phyloP scores from a whole-genome alignment of 352 stramenopile genomes.

The Globisporangium sylvaticum region DNA sequence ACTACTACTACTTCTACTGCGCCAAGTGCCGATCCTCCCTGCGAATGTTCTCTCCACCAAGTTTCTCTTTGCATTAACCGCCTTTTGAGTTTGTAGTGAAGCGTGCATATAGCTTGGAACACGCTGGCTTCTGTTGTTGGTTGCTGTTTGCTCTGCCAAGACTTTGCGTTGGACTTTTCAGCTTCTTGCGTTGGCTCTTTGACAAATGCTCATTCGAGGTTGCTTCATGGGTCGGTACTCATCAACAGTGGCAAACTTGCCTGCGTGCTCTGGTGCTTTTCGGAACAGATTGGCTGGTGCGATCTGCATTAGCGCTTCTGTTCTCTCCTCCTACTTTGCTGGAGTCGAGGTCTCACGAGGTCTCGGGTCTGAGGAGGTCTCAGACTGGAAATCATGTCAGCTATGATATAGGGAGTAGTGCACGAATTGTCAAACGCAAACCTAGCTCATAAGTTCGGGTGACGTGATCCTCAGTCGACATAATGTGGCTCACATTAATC shows the following conservation, averaged over 20 bases:
- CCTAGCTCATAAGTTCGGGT: neutral
- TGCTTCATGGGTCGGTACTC: constrained; percentile 47
- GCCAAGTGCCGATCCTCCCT: neutral
- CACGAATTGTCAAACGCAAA: no score
- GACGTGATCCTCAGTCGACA: neutral
- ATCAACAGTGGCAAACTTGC: constrained; percentile 50
- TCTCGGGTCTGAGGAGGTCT: no score
- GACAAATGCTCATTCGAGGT: constrained; percentile 32
- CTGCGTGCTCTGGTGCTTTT: constrained; percentile 34
- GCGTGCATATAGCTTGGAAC: neutral
- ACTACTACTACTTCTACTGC: neutral
- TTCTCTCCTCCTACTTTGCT: no score
- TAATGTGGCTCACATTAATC: neutral
- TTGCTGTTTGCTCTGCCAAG: constrained; percentile 35
- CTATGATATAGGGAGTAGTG: no score
- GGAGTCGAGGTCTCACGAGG: no score
- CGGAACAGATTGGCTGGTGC: constrained; percentile 48
- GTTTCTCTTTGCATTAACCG: constrained; percentile 8
- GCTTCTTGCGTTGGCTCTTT: constrained; percentile 77
- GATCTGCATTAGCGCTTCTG: constrained; percentile 69
- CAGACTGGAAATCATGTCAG: no score
- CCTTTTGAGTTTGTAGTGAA: neutral
- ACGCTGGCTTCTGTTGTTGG: no score
- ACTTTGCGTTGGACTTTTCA: constrained; percentile 64
- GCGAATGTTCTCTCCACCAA: neutral